Base-by-base conservation (phyloP, 208 protist species). In the Crithidia brevicula region DNA sequence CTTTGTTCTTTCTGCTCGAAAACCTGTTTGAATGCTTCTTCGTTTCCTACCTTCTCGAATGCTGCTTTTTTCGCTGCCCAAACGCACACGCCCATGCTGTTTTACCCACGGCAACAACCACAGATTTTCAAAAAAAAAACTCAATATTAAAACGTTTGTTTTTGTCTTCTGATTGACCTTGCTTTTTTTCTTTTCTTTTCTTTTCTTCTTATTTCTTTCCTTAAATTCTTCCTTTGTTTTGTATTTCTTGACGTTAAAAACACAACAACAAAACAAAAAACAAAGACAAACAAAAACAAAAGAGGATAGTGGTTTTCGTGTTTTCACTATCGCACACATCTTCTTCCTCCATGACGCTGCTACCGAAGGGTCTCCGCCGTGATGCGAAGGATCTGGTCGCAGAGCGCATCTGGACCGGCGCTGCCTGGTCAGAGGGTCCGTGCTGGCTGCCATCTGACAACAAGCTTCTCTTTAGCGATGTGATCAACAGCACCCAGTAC, bases 391-490 rank as follows among this genome's bases (percentile, higher is more conserved):
- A 68, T 30, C 56, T 77, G n/a, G 50, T 64, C 22, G 40, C 25
- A 36, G 72, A 77, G 54, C 28, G 38, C 54, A 61, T 77, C 28
- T 76, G 70, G 70, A 76, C 70, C 45, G 70, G 70, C 23, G 53
- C 54, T 2, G 23, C 31, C 16, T 76, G 70, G 70, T 22, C 58
- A 16, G 70, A 76, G 61, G 70, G 70, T 2, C 70, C 70, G 23
- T 76, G 70, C 52, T 76, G 70, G 70, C 59, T 76, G 54, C 70
- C 70, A 3, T 36, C 54, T 13, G 70, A 76, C 27, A 59, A 64
- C 30, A 61, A 68, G 51, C 60, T 76, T 2, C 59, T 76, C 49
- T 76, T 76, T 59, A 76, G 70, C 64, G 70, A 76, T 28, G 70
- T 76, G 18, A 61, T 67, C 46, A 64, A 53, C 38, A 63, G 64